A percentile compares a stretch with the other conserved stretches of the same genome.
These are phyloP conservation scores for Diaporthe eres DNA, from an alignment of 2,329 filamentous ascomycete species.

Conservation along the genomic window DNA sequence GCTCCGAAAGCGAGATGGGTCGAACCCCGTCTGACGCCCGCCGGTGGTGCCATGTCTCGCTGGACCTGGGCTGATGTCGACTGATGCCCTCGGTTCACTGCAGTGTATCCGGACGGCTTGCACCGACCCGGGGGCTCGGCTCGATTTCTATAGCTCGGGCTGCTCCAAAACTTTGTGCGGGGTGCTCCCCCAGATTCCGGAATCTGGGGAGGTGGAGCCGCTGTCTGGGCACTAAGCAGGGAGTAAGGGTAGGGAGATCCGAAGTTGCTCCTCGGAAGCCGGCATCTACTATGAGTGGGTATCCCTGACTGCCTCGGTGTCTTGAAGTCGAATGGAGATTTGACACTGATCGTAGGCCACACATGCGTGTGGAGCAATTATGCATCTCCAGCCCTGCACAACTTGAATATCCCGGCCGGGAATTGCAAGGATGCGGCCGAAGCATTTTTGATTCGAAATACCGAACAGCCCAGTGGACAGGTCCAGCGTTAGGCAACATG, in stretches of 20 bases:
- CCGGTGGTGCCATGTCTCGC: slow-evolving; percentile 13
- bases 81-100: slow-evolving; percentile 19
- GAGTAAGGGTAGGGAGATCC: neutral
- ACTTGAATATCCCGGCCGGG: neutral
- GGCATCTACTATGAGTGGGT: neutral
- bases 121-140: slow-evolving; percentile 27
- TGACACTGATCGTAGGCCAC: neutral
- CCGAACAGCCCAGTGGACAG: neutral
- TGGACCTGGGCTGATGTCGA: slow-evolving; percentile 18
- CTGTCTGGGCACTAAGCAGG: neutral
- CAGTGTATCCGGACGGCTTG: neutral
- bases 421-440: neutral
- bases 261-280: slow-evolving; percentile 18
- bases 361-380: neutral
- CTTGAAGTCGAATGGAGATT: neutral
- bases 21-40: slow-evolving; percentile 5
- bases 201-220: slow-evolving; percentile 31
- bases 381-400: neutral
- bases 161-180: slow-evolving; percentile 3
- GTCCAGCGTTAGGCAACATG: neutral
- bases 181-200: slow-evolving; percentile 7
- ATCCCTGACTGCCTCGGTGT: neutral
- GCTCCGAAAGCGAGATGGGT: slow-evolving; percentile 10
- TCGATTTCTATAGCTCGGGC: slow-evolving; percentile 25
- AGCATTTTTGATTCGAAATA: neutral